A percentile compares a stretch with the other conserved stretches of the same genome.
Conservation (phyloP, 2,329 filamentous ascomycete genomes). For the Talaromyces albobiverticillius region DNA sequence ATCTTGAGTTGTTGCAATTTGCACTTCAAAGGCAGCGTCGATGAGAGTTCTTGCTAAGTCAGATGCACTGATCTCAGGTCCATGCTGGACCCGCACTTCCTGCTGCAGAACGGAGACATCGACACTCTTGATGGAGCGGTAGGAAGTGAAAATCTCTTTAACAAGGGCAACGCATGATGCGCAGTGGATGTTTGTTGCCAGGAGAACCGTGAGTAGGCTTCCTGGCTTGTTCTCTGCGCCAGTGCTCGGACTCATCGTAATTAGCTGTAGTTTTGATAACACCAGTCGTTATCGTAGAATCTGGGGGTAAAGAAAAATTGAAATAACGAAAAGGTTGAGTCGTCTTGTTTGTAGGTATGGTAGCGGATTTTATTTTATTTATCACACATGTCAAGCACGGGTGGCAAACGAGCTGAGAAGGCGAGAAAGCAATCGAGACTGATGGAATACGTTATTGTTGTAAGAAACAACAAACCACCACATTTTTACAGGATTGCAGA, state of each 20-base stretch:
- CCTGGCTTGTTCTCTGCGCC: neutral
- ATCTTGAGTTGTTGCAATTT: slow-evolving; percentile 42
- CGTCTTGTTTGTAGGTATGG: neutral
- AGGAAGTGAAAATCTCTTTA: slow-evolving; percentile 40
- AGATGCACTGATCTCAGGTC: slow-evolving; percentile 25
- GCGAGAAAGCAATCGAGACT: neutral
- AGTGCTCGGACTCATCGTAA: neutral
- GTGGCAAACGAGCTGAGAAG: neutral
- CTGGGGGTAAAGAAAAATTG: too few relatives aligned
- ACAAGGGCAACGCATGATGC: slow-evolving; percentile 47
- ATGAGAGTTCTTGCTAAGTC: slow-evolving; percentile 38
- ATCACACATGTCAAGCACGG: neutral
- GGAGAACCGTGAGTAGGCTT: slow-evolving; percentile 32
- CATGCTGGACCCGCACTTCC: slow-evolving; percentile 42
- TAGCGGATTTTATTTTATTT: neutral
- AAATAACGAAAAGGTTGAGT: slow-evolving; percentile 1
- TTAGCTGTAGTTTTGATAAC: neutral
- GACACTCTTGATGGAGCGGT: slow-evolving; percentile 32
- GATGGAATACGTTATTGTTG: too few relatives aligned
- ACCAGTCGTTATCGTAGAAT: neutral
- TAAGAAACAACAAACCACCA: too few relatives aligned
- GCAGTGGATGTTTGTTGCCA: slow-evolving; percentile 50
- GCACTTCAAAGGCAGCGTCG: slow-evolving; percentile 47
- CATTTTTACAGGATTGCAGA: too few relatives aligned
- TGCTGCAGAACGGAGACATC: slow-evolving; percentile 45